These are phyloP conservation scores for Daldinia sp. DNA, from an alignment of 2,329 filamentous ascomycete species.

Conservation along the genomic window DNA sequence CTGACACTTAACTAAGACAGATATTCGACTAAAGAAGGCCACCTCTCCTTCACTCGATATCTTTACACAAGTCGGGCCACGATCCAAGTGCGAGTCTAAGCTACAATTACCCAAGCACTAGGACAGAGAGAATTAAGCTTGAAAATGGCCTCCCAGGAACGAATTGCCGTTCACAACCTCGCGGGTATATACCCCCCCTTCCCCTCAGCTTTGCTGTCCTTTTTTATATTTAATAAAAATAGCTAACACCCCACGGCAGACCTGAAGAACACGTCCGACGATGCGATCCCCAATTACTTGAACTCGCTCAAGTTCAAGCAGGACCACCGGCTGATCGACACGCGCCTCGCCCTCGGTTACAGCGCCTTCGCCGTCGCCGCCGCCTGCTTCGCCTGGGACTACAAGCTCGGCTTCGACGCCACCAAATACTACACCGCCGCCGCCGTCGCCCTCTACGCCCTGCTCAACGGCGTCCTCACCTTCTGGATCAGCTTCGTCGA, in stretches of 20 bases:
- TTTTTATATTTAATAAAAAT: slow-evolving; percentile 5
- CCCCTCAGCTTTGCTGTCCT: slow-evolving; percentile 11
- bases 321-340: slow-evolving; percentile 82
- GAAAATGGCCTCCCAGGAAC: slow-evolving; percentile 62
- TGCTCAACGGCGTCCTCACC: slow-evolving; percentile 82
- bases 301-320: slow-evolving; percentile 88
- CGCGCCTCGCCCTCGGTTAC: slow-evolving; percentile 87
- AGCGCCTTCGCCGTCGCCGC: slow-evolving; percentile 82
- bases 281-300: slow-evolving; percentile 93
- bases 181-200: slow-evolving; percentile 61
- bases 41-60: slow-evolving; percentile 17
- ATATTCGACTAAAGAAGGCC: slow-evolving; percentile 15
- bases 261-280: slow-evolving; percentile 96
- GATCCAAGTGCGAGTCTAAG: slow-evolving; percentile 5
- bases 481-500: slow-evolving; percentile 88
- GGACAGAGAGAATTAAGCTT: slow-evolving; percentile 4
- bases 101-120: slow-evolving; percentile 3
- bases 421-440: slow-evolving; percentile 85
- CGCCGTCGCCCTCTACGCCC: slow-evolving; percentile 82
- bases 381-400: slow-evolving; percentile 91
- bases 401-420: slow-evolving; percentile 86
- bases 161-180: slow-evolving; percentile 75
- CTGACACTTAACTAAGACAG: slow-evolving; percentile 5
- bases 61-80: neutral
- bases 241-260: slow-evolving; percentile 64